These are phyloP conservation scores for Lactarius deliciosus DNA, from an alignment of 768 basidiomycete genomes.

Conservation along the genomic window DNA sequence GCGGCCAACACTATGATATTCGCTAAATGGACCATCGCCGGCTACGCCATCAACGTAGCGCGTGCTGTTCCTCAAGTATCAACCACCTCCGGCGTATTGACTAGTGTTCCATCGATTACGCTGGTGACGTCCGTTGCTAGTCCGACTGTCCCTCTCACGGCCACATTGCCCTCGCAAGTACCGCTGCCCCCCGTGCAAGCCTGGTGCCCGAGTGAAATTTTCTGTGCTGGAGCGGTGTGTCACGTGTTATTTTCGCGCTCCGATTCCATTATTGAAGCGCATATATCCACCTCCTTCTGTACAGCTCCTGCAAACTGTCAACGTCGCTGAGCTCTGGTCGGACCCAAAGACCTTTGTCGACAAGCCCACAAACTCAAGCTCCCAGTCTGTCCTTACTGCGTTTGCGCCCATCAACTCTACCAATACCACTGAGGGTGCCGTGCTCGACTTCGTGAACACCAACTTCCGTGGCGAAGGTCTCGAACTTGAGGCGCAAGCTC, in stretches of 20 bases:
- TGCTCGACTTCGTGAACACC: conserved; percentile 67
- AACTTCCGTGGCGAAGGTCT: conserved; percentile 85
- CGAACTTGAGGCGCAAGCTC: conserved; percentile 64
- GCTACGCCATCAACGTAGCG: conserved; percentile 8
- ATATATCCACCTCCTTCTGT: neutral
- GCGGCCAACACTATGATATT: conserved; percentile 35
- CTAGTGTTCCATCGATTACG: conserved; percentile 39
- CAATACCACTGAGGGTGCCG: conserved; percentile 56
- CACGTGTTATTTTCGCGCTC: neutral
- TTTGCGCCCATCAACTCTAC: conserved; percentile 49
- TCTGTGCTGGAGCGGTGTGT: conserved; percentile 75
- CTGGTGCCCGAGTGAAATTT: conserved; percentile 78
- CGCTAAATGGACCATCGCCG: conserved; percentile 31
- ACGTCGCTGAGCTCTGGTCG: conserved; percentile 67
- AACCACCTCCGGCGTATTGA: conserved; percentile 21
- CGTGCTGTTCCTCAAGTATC: conserved; percentile 24
- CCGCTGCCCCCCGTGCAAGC: conserved; percentile 64
- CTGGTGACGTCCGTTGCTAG: conserved; percentile 64
- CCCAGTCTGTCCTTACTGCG: conserved; percentile 66
- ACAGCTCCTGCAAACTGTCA: conserved; percentile 82
- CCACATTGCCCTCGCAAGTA: conserved; percentile 62
- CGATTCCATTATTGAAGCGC: neutral
- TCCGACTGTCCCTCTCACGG: conserved; percentile 53
- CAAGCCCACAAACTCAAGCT: conserved; percentile 71
- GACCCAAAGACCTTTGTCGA: conserved; percentile 92